Conservation (phyloP, 2,329 filamentous ascomycete genomes). For the Mycosphaerella sp. region DNA sequence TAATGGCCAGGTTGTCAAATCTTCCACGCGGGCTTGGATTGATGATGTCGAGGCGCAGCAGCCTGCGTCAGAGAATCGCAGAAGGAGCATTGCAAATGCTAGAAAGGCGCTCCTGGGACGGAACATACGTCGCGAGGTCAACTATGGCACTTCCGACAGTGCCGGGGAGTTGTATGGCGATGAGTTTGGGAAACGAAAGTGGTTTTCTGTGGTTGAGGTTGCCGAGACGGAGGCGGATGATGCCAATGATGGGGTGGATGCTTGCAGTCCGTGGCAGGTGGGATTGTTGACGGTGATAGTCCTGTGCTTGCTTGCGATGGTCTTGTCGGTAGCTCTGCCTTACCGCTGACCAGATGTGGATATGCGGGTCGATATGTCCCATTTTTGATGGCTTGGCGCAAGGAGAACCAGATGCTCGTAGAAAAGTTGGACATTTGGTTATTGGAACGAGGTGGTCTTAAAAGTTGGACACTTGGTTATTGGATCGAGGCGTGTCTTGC, state of each 20-base stretch:
- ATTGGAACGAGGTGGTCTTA: no score
- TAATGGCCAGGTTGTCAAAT: neutral
- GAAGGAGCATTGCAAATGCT: neutral
- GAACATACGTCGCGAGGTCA: neutral
- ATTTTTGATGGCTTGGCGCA: neutral
- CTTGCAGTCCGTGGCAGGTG: constrained; percentile 4
- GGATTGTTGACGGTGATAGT: neutral
- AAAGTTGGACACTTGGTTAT: no score
- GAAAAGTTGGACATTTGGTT: no score
- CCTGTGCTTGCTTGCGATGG: neutral
- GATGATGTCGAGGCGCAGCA: constrained; percentile 3
- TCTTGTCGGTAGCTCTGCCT: neutral
- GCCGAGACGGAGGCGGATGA: neutral
- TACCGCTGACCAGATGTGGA: neutral
- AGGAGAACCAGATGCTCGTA: no score
- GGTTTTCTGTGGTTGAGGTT: neutral
- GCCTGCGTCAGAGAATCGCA: neutral
- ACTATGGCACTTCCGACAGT: neutral
- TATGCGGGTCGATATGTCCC: neutral
- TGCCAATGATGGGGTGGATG: neutral
- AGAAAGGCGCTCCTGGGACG: neutral
- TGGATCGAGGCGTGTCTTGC: no score
- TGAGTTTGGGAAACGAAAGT: neutral
- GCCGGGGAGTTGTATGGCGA: neutral
- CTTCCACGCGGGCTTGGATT: neutral